Evolutionary conservation across 1,139 yeast species (phyloP).

Genomic region (Chernovozyma aurita): DNA sequence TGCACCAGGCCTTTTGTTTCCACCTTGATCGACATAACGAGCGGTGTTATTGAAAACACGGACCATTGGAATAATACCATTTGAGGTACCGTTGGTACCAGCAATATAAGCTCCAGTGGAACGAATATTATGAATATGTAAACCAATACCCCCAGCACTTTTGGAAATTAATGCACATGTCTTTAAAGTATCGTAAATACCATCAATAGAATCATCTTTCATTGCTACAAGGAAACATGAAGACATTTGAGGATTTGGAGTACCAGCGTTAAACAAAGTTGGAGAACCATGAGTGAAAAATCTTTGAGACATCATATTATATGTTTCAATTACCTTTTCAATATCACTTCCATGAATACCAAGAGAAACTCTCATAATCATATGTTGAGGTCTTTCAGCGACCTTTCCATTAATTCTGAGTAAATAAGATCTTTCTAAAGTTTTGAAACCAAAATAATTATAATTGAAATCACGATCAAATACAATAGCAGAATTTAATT

Average conservation of each 20-base stretch:
- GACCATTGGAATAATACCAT: slow-evolving; percentile 85
- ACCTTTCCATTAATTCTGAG: slow-evolving; percentile 66
- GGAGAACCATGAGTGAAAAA: slow-evolving; percentile 89
- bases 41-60: slow-evolving; percentile 90
- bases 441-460: slow-evolving; percentile 84
- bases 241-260: slow-evolving; percentile 82
- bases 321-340: slow-evolving; percentile 69
- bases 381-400: slow-evolving; percentile 88
- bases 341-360: slow-evolving; percentile 82
- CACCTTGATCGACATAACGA: slow-evolving; percentile 91
- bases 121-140: slow-evolving; percentile 79
- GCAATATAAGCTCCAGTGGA: slow-evolving; percentile 84
- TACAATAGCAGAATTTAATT: slow-evolving; percentile 74
- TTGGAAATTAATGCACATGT: slow-evolving; percentile 84
- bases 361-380: slow-evolving; percentile 84
- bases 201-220: slow-evolving; percentile 89
- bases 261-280: slow-evolving; percentile 85
- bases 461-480: slow-evolving; percentile 81
- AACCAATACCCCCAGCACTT: slow-evolving; percentile 89
- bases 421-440: slow-evolving; percentile 79
- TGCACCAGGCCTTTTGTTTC: slow-evolving; percentile 92
- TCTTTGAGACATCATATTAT: slow-evolving; percentile 78
- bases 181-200: slow-evolving; percentile 81
- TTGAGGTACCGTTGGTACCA: slow-evolving; percentile 86
- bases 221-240: slow-evolving; percentile 86